Evolutionary conservation across 768 basidiomycete species (phyloP), one percentile per base, ranked within the genome.

Genomic region (Auriscalpium microsporum): DNA sequence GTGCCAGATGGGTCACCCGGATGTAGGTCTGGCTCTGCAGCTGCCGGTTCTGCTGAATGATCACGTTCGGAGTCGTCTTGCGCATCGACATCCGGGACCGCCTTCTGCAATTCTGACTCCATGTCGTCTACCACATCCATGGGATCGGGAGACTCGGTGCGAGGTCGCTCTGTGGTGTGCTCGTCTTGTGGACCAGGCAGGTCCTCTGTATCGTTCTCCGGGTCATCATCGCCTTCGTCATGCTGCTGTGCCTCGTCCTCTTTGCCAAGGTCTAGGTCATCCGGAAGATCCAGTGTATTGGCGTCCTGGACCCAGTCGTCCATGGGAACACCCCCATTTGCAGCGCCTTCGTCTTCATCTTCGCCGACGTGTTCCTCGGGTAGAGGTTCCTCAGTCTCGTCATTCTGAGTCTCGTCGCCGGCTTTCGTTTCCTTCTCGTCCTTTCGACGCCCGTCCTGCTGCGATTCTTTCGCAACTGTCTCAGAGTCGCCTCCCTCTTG

Each of bases 211-310:
- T 66, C 63, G 21, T 62, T 50, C 23, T 28, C 40, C 35, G 16
- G 8, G 35, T 33, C 52, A n/a, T 54, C 47, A 2, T 67, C 68
- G 50, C 70, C 6, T 73, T 74, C 33, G 21, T 45, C 52, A 10
- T 51, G 36, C 17, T 21, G 21, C 46, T 51, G 33, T 5, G 36
- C 50, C 40, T 60, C 61, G 17, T 67, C 64, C 17, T 58, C 66
- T 23, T 53, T 59, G 10, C 72, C 79, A 11, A 94, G 67, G 52
- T 91, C 74, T 71, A 95, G 75, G 58, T 92, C 84, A 36, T 97
- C 94, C 0, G 95, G 95, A 10, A 98, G 77, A 63, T 98, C 88
- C 45, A 98, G 78, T 5, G 83, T 84, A 51, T 95, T 78, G 3
- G 86, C 86, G 57, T 96, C 90, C 21, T 78, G 84, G 46, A 92